These are phyloP conservation scores for Casuarina cunninghamiana DNA, from an alignment of 306 rosid genomes.

Conservation along the genomic window DNA sequence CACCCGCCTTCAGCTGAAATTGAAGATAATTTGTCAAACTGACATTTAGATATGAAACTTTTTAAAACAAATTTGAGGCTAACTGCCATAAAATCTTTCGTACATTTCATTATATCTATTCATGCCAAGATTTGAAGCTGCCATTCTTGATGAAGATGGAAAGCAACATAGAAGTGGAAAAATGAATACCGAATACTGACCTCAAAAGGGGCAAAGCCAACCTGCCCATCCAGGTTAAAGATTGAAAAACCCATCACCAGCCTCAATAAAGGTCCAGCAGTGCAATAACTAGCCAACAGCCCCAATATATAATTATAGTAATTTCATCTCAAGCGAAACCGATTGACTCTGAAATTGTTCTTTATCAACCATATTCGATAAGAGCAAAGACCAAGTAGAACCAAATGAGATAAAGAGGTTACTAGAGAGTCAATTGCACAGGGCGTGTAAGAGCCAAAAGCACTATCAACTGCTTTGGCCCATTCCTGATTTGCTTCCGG, in stretches of 20 bases:
- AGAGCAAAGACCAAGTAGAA: slow-evolving; percentile 57
- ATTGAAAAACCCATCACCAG: slow-evolving; percentile 49
- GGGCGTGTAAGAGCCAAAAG: slow-evolving; percentile 82
- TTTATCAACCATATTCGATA: slow-evolving; percentile 62
- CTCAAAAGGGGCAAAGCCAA: slow-evolving; percentile 75
- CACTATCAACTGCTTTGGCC: slow-evolving; percentile 55
- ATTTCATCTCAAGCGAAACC: slow-evolving; percentile 62
- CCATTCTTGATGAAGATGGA: neutral
- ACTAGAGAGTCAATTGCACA: slow-evolving; percentile 78
- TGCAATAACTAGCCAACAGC: slow-evolving; percentile 51
- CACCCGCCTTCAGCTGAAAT: neutral
- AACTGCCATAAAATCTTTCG: slow-evolving; percentile 13
- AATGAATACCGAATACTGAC: slow-evolving; percentile 33
- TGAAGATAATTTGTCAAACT: neutral
- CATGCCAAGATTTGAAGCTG: slow-evolving; percentile 1
- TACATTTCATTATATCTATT: neutral
- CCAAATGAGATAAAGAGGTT: slow-evolving; percentile 61
- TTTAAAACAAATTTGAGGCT: slow-evolving; percentile 6
- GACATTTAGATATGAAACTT: neutral
- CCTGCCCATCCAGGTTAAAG: slow-evolving; percentile 49
- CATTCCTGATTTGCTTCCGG: slow-evolving; percentile 61
- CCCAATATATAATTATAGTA: slow-evolving; percentile 57
- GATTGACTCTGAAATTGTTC: slow-evolving; percentile 43
- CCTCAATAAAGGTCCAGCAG: slow-evolving; percentile 65
- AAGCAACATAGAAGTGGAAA: too few relatives aligned